Evolutionary conservation across 108 stramenopile genomes (phyloP).

Genomic region (Phaeodactylum tricornutum): DNA sequence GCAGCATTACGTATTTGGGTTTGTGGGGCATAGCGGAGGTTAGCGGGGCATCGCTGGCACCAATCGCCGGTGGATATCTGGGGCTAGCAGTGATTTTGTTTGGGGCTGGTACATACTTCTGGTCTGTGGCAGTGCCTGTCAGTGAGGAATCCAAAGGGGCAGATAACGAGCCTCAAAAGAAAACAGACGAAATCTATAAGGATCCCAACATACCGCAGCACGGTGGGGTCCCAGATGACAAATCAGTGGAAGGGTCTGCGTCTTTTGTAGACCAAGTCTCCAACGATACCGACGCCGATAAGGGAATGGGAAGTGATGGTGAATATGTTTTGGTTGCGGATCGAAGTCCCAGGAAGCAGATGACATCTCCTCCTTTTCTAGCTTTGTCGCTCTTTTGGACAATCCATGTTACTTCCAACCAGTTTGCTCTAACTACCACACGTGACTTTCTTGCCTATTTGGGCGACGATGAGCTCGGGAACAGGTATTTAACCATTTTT

Average conservation of each 20-base stretch:
- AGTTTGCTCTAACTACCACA: conserved; percentile 21
- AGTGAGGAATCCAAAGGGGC: background rate
- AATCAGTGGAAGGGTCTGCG: background rate
- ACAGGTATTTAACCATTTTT: conserved; percentile 32
- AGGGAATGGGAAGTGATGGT: no score
- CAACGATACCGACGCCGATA: background rate
- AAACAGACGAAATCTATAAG: background rate
- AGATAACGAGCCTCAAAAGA: background rate
- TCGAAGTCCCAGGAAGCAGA: conserved; percentile 11
- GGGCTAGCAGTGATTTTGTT: conserved; percentile 8
- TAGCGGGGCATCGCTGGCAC: background rate
- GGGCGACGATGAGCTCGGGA: conserved; percentile 30
- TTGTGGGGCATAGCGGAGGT: conserved; percentile 17
- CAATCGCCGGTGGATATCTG: conserved; percentile 12
- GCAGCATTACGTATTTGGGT: conserved; percentile 24
- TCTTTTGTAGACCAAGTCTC: background rate
- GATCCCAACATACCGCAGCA: no score
- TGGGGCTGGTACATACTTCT: conserved; percentile 10
- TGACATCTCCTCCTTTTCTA: conserved; percentile 16
- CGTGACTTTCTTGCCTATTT: conserved; percentile 25
- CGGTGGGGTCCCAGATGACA: no score
- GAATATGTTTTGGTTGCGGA: conserved; percentile 18
- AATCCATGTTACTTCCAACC: conserved; percentile 18
- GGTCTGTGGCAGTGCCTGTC: conserved; percentile 10
- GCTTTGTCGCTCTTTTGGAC: conserved; percentile 22